Base-by-base conservation (phyloP, 768 basidiomycete genomes). In the Boletus bicolor region DNA sequence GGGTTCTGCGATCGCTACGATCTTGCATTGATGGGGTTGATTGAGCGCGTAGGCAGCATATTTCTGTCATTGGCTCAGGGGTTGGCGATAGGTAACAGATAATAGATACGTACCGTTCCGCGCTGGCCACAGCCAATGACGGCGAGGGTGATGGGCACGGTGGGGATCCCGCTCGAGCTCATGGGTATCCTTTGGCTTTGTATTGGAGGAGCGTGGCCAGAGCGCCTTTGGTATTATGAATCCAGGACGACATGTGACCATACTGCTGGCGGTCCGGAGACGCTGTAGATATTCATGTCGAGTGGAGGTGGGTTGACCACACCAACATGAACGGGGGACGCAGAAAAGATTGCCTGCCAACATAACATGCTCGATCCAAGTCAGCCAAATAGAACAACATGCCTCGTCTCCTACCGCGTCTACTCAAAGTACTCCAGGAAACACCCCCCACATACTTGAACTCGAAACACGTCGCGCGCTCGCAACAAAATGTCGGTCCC, bases 1-100 rank as follows among this genome's bases (percentile, higher is more conserved):
- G 3, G 92, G 92, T 58, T 95, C 93, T 15, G 90, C 91, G 54
- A 94, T 87, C 21, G 92, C 86, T 17, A 93, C 87, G 41, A 95
- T 78, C 67, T 83, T 88, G 78, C 88, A 90, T 30, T 71, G 71
- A 4, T 80, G 72, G 3, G 93, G 91, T 46, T 76, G 73, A 17
- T 72, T 53, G 35, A 85, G 71, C 0, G 89, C 83, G 62, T 89
- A 92, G 32, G 56, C 58, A 0, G 86, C 78, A 60, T 93, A 94
- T 21, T 68, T 71, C 86, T 92, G 57, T 8, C 44, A 49, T 26
- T 35, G 8, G 34, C 7, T 37, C 42, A 28, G 14, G 37, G 49
- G 39, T 19, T 5, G 26, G 19, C 1, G 48, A 49, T 47, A 56
- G 19, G 14, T 28, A 28, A 1, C 4, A 8, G 28, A 11, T 44